These are phyloP conservation scores for Globisporangium mamillatum DNA, from an alignment of 352 stramenopile species.

Conservation along the genomic window DNA sequence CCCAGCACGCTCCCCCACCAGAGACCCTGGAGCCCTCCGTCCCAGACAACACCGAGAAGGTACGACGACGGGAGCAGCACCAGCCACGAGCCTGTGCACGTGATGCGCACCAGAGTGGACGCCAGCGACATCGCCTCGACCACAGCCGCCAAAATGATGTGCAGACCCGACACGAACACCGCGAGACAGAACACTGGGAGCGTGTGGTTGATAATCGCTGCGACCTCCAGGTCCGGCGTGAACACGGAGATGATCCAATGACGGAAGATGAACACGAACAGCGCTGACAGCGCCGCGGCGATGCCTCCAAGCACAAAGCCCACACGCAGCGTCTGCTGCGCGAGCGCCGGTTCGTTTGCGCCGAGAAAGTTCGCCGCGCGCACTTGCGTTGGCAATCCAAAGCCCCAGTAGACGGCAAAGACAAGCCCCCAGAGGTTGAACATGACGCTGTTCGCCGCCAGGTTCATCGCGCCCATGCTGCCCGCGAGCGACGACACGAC, in stretches of 20 bases:
- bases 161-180: slow-evolving; percentile 71
- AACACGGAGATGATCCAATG: slow-evolving; percentile 52
- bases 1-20: slow-evolving; percentile 75
- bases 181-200: slow-evolving; percentile 71
- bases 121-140: slow-evolving; percentile 80
- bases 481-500: slow-evolving; percentile 68
- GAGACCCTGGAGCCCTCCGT: slow-evolving; percentile 52
- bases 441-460: slow-evolving; percentile 80
- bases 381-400: slow-evolving; percentile 77
- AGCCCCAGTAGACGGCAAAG: slow-evolving; percentile 84
- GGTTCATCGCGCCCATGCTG: slow-evolving; percentile 50
- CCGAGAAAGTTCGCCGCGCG: slow-evolving; percentile 73
- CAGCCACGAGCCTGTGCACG: slow-evolving; percentile 61
- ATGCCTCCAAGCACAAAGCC: slow-evolving; percentile 63
- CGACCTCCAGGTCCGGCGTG: slow-evolving; percentile 58
- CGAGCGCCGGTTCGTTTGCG: slow-evolving; percentile 52
- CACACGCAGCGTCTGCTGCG: slow-evolving; percentile 54
- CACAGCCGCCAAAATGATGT: slow-evolving; percentile 75
- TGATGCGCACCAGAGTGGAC: slow-evolving; percentile 70
- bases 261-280: slow-evolving; percentile 50
- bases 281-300: slow-evolving; percentile 50
- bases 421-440: slow-evolving; percentile 84
- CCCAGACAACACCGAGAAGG: slow-evolving; percentile 45
- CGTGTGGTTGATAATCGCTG: slow-evolving; percentile 42
- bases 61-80: slow-evolving; percentile 70